Percentiles rank a stretch among this genome's conserved stretches.
These are phyloP conservation scores for Miscanthus sacchariflorus DNA, from an alignment of 202 grass and related monocot genomes.

Conservation along the genomic window DNA sequence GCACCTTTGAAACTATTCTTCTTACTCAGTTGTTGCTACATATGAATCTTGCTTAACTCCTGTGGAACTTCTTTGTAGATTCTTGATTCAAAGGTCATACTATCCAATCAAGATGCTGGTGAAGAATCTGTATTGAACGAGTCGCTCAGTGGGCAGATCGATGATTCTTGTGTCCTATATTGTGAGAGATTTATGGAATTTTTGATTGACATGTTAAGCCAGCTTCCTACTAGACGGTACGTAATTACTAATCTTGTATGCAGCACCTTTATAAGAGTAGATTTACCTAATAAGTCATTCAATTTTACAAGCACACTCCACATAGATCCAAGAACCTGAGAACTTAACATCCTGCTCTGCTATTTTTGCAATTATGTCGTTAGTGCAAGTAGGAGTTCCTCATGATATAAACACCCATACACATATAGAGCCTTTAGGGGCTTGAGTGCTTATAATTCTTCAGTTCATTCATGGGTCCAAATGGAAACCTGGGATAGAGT, in stretches of 20 bases:
- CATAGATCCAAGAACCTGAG: conserved; percentile 29
- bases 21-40: conserved; percentile 27
- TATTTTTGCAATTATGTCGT: conserved; percentile 31
- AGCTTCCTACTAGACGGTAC: conserved; percentile 95
- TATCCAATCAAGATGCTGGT: conserved; percentile 54
- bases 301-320: neutral
- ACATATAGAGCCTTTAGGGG: conserved; percentile 9
- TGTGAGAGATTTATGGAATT: conserved; percentile 99
- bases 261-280: conserved; percentile 15
- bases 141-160: conserved; percentile 61
- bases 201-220: conserved; percentile 99
- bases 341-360: conserved; percentile 3
- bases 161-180: conserved; percentile 93
- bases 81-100: conserved; percentile 84
- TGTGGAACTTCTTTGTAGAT: conserved; percentile 57
- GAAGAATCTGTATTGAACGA: conserved; percentile 56
- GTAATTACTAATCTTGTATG: conserved; percentile 32
- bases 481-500: neutral
- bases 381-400: conserved; percentile 10
- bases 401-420: neutral
- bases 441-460: neutral
- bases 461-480: conserved; percentile 32
- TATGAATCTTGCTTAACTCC: conserved; percentile 37
- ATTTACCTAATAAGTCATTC: conserved; percentile 29
- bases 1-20: conserved; percentile 30